Conservation (phyloP, 345 rosid species). For the Gossypium mustelinum region DNA sequence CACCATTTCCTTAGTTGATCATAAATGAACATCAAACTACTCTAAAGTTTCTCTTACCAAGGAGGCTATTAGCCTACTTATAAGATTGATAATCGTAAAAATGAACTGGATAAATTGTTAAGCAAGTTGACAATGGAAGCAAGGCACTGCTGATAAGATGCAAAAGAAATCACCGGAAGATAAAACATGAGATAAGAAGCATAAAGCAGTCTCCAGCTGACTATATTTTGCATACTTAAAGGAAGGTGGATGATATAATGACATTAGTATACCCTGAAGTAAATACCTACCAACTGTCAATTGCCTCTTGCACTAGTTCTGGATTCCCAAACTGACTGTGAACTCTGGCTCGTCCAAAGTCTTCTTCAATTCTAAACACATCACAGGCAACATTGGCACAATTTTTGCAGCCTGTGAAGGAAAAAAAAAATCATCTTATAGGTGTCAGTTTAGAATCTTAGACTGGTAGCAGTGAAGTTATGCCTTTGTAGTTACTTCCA, state of each 20-base stretch:
- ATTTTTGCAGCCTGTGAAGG: slow-evolving; percentile 76
- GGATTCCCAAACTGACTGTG: slow-evolving; percentile 62
- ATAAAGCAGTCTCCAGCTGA: neutral
- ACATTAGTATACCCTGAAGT: neutral
- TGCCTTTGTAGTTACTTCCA: neutral
- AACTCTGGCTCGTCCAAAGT: slow-evolving; percentile 90
- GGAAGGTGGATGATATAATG: neutral
- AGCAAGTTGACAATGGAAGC: neutral
- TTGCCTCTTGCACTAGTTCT: slow-evolving; percentile 65
- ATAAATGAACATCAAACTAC: neutral
- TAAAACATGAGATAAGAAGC: neutral
- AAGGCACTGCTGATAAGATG: neutral
- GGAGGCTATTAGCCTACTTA: neutral
- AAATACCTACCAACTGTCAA: slow-evolving; percentile 73
- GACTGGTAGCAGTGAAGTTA: neutral
- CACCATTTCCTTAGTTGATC: neutral
- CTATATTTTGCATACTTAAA: neutral
- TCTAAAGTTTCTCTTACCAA: neutral
- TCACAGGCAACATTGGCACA: slow-evolving; percentile 78
- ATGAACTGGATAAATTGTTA: neutral
- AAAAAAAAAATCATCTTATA: neutral
- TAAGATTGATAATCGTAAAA: neutral
- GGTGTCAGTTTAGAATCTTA: neutral
- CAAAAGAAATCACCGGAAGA: neutral
- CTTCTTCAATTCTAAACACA: slow-evolving; percentile 82